Evolutionary conservation across 2,329 filamentous ascomycete species (phyloP), one percentile per base, ranked within the genome.

Genomic region (Talaromyces piceae): DNA sequence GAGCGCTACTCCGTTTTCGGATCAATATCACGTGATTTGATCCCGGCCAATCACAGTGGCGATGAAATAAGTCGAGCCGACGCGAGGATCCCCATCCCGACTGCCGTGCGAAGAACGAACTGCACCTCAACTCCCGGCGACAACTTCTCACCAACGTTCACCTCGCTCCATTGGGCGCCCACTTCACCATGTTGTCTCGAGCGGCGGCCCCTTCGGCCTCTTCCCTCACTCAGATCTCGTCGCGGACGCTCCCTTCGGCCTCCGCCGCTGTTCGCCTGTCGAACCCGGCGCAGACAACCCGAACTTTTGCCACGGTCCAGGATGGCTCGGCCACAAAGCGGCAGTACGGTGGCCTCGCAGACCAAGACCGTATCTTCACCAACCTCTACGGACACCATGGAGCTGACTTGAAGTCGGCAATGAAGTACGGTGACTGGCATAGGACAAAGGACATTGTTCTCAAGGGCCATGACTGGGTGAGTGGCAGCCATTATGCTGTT

Each of bases 341-440:
- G 64, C 83, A 81, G 59, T 87, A 94, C 72, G 90, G 93, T 64
- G 90, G 89, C 53, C 80, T 98, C 62, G 87, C 83, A 75, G 93
- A 98, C 71, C 90, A 97, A 77, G 93, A 98, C 76, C 85, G 93
- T 64, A 98, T 98, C 74, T 98, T 98, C 76, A 91, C 95, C 77
- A 98, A 98, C 76, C 80, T 98, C 54, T 98, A 98, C 76, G 85
- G 89, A 65, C 89, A 93, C 68, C 89, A 88, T 75, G 90, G 89
- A 48, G 81, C 90, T 57, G 91, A 96, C 71, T 76, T 98, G 62
- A 91, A 93, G 78, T 89, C 84, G 67, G 91, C 93, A 49, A 91
- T 89, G 84, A 95, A 95, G 76, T 95, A 95, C 80, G 93, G 93
- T 62, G 93, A 97, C 73, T 98, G 93, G 93, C 83, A 98, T 78